Base-by-base conservation (phyloP, 441 rosid species). In the Bocquillonia castaneifolia region DNA sequence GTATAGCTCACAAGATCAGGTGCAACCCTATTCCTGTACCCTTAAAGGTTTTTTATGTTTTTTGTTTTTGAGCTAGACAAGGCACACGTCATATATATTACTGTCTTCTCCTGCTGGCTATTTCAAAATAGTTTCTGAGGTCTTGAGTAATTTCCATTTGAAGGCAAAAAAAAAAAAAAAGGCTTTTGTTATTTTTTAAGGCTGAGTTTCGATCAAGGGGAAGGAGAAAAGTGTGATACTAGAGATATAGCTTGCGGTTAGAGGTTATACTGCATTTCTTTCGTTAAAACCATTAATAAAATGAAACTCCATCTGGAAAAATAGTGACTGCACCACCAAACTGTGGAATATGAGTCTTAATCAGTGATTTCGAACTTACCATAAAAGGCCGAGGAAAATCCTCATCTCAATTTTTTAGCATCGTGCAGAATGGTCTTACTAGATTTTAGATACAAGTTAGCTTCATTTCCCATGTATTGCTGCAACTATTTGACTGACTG, bases 1-100 rank as follows among this genome's bases (percentile, higher is more conserved):
- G 84, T 93, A 83, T 76, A 84, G 76, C 75, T 82, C 92, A 40
- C 86, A 72, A 76, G 93, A 89, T 79, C 97, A 91, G 98, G 97
- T 91, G 71, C 23, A 57, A 34, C 40, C 65, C 61, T 54, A 9
- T 66, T 69, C 66, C 59, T 17, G 14, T n/a, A 12, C 10, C 22
- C 2, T 10, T 13, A n/a, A 14, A 42, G 13, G 36, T 64, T 20
- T 40, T 61, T 64, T 47, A 20, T 40, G 61, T 23, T 58, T 14
- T 64, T 47, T n/a, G 15, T 3, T 28, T 31, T 15, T 61, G 17
- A 52, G 18, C 26, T 37, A 60, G 31, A 31, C 36, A 5, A 50
- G 18, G 28, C 50, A 48, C 0, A 18, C 22, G 10, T 1, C 10
- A 6, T 53, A 50, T 15, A 23, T 66, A 8, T 32, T 34, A 36